A percentile compares a stretch with the other conserved stretches of the same genome.
Evolutionary conservation across 805 yeast species (phyloP).

Genomic region (Diddensiella caesifluorescens): DNA sequence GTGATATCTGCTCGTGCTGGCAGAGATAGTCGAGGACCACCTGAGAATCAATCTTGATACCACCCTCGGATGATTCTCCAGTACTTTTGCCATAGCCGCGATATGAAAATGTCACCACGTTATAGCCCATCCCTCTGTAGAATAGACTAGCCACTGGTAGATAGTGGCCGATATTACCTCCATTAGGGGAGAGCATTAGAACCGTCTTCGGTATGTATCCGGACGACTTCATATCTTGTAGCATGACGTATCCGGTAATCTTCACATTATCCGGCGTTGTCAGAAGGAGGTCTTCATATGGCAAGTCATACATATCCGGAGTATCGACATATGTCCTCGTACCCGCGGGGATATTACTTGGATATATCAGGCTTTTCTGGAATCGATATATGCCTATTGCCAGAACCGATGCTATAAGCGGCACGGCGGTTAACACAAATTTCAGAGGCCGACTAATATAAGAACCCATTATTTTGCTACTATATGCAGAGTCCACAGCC

Average conservation of each 20-base stretch:
- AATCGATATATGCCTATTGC: conserved; percentile 24
- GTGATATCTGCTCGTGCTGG: conserved; percentile 47
- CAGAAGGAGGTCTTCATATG: conserved; percentile 55
- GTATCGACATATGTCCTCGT: conserved; percentile 60
- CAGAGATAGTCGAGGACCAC: conserved; percentile 57
- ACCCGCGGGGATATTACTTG: conserved; percentile 74
- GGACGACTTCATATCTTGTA: conserved; percentile 39
- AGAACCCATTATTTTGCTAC: conserved; percentile 1
- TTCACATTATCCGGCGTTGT: conserved; percentile 65
- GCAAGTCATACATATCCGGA: conserved; percentile 65
- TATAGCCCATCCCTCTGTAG: conserved; percentile 56
- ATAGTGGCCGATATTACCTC: conserved; percentile 92
- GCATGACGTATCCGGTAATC: conserved; percentile 58
- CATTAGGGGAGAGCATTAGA: conserved; percentile 80
- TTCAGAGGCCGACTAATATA: conserved; percentile 13
- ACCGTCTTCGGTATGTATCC: conserved; percentile 59
- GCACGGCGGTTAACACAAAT: conserved; percentile 7
- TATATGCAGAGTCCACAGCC: background rate
- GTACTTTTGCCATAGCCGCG: conserved; percentile 85
- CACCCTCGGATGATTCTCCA: conserved; percentile 71
- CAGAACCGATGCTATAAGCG: conserved; percentile 13
- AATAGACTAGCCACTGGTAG: conserved; percentile 73
- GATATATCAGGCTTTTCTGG: conserved; percentile 73
- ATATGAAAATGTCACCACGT: conserved; percentile 81
- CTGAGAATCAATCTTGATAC: conserved; percentile 78